These are phyloP conservation scores for Trametes versicolor DNA, from an alignment of 1,284 basidiomycete species.

Conservation along the genomic window DNA sequence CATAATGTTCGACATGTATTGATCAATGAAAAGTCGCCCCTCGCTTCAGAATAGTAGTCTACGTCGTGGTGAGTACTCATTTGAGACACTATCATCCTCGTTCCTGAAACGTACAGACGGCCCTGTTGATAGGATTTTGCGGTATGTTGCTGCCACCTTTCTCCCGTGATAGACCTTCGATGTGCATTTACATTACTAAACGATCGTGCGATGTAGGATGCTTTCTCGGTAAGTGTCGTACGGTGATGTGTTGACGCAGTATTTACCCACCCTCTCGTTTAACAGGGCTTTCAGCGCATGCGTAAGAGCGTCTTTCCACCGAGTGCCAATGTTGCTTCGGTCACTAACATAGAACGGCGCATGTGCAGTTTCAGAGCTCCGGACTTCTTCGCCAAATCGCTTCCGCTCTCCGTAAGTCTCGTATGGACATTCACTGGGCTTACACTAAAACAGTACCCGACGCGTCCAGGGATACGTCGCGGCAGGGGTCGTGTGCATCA, in stretches of 20 bases:
- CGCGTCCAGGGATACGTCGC: not conserved
- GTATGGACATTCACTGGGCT: not conserved
- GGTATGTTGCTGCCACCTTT: not conserved
- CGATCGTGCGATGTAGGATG: not conserved
- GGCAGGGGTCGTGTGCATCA: conserved; percentile 3
- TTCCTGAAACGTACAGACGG: not conserved
- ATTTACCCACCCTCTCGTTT: no score
- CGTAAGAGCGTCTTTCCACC: not conserved
- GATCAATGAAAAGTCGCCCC: not conserved
- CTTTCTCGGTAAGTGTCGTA: not conserved
- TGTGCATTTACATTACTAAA: no score
- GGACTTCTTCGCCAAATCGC: not conserved
- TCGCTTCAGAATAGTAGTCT: not conserved
- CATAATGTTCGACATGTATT: not conserved
- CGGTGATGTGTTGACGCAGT: not conserved
- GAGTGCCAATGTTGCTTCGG: no score
- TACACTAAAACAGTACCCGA: not conserved
- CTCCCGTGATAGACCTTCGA: not conserved
- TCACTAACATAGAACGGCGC: not conserved
- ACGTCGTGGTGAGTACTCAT: not conserved
- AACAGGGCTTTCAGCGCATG: not conserved
- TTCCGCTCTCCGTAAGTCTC: not conserved
- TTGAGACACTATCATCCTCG: no score
- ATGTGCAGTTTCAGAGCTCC: not conserved
- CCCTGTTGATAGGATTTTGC: not conserved